These are phyloP conservation scores for Lipomyces oligophaga DNA, from an alignment of 805 yeast genomes.

Conservation along the genomic window DNA sequence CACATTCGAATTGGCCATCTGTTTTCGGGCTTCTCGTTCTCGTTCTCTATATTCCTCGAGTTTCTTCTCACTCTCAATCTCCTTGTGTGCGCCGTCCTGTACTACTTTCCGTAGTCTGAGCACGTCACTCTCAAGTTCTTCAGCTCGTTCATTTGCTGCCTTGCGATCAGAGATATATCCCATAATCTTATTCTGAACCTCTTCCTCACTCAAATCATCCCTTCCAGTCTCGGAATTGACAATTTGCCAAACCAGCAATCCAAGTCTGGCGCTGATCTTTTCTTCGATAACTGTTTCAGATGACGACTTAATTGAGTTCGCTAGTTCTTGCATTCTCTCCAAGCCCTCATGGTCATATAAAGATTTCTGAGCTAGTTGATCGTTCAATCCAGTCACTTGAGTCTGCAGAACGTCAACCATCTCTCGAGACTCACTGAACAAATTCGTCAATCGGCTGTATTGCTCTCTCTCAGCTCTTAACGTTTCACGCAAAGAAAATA, in stretches of 20 bases:
- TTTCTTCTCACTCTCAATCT: constrained; percentile 1
- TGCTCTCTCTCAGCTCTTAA: constrained; percentile 13
- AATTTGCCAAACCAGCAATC: too few species aligned
- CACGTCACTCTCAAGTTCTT: neutral
- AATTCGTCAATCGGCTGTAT: constrained; percentile 1
- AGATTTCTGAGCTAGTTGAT: neutral
- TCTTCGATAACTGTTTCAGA: constrained; percentile 8
- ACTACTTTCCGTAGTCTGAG: constrained; percentile 5
- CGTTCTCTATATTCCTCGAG: constrained; percentile 33
- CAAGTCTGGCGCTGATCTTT: neutral
- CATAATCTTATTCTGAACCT: neutral
- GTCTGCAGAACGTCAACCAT: neutral
- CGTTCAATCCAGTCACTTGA: neutral
- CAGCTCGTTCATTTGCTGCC: constrained; percentile 6
- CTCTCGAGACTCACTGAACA: constrained; percentile 4
- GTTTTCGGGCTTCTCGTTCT: constrained; percentile 45
- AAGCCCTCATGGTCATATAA: neutral
- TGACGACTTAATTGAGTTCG: constrained; percentile 5
- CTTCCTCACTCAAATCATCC: neutral
- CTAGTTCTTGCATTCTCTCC: constrained; percentile 3
- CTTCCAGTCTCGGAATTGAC: too few species aligned
- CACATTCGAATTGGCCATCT: constrained; percentile 37
- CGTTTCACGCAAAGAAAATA: constrained; percentile 16
- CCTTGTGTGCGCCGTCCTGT: constrained; percentile 2
- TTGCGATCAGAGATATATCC: neutral